Percentiles rank a stretch among this genome's conserved stretches.
phyloP scores from a whole-genome alignment of 805 yeast species.

The Candida maltosa region DNA sequence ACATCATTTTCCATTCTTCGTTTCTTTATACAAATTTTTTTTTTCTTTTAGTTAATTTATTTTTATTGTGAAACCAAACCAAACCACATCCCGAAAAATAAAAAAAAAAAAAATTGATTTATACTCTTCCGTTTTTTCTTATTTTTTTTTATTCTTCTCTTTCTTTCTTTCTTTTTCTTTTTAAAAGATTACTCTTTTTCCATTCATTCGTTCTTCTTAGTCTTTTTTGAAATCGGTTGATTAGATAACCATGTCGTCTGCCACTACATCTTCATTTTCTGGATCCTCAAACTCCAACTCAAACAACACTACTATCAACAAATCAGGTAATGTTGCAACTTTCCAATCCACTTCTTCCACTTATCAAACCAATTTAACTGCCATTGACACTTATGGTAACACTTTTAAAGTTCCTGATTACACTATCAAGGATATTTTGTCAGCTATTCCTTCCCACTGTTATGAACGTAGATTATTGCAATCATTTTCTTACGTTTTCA shows the following conservation, averaged over 20 bases:
- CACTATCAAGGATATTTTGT: constrained; percentile 70
- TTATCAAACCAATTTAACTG: constrained; percentile 25
- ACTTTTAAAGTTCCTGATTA: constrained; percentile 71
- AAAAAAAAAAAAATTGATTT: not conserved
- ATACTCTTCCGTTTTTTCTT: not conserved
- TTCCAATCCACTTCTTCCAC: constrained; percentile 18
- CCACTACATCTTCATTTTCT: constrained; percentile 6
- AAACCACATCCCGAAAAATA: too few species aligned
- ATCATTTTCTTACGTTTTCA: constrained; percentile 62
- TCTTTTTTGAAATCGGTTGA: not conserved
- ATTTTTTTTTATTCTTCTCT: constrained; percentile 2
- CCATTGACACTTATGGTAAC: constrained; percentile 61
- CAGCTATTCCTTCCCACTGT: constrained; percentile 71
- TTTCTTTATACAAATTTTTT: too few species aligned
- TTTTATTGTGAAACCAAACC: too few species aligned
- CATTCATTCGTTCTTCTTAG: not conserved
- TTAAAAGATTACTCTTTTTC: too few species aligned
- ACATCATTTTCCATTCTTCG: too few species aligned
- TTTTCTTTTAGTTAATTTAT: too few species aligned
- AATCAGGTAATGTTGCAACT: constrained; percentile 41
- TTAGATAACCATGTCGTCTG: constrained; percentile 5
- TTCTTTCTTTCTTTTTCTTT: not conserved
- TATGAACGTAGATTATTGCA: constrained; percentile 57
- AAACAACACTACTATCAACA: constrained; percentile 8
- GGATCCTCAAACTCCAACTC: constrained; percentile 13